Evolutionary conservation across 169 alveolate genomes (phyloP), one percentile per base, ranked within the genome.

Genomic region (Cryptosporidium ryanae): DNA sequence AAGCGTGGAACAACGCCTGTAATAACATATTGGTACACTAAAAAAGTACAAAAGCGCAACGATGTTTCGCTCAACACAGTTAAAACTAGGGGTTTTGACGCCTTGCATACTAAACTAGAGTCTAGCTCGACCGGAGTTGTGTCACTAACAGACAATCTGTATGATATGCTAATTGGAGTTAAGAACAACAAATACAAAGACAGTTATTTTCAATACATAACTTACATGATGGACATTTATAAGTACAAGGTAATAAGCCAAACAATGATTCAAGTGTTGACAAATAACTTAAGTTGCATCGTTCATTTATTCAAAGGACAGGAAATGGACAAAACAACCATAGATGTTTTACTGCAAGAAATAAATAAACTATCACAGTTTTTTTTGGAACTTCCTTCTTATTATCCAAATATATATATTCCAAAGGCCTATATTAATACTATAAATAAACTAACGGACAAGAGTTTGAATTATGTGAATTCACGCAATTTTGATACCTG

Each of bases 341-440:
- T 59, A 52, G 70, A 76, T 27, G 55, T 76, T 52, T 44, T 76
- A 55, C 46, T 18, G 44, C 49, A 59, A 57, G 87, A 76, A 64
- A 50, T 55, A 48, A 57, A 54, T 46, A 76, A 76, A 70, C 13
- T 76, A 38, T 76, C 71, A 25, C 59, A 63, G 31, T 63, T 76
- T n/a, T 76, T 76, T 32, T 55, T 76, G 64, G 76, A 61, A 76
- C 71, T 76, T 12, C 87, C 87, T 18, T 76, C 87, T 5, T 68
- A 68, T 10, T 61, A 57, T 43, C 71, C 87, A 31, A 61, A 18
- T n/a, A 59, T 61, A n/a, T 76, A 76, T 38, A 70, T 76, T 59
- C 87, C 87, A 27, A 76, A 63, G 52, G 71, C 87, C 21, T 76
- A 76, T 29, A 49, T 76, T 29, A 21, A 55, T 23, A 38, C 27